Base-by-base conservation (phyloP, 2,329 filamentous ascomycete genomes). In the Stylonectria norvegica region DNA sequence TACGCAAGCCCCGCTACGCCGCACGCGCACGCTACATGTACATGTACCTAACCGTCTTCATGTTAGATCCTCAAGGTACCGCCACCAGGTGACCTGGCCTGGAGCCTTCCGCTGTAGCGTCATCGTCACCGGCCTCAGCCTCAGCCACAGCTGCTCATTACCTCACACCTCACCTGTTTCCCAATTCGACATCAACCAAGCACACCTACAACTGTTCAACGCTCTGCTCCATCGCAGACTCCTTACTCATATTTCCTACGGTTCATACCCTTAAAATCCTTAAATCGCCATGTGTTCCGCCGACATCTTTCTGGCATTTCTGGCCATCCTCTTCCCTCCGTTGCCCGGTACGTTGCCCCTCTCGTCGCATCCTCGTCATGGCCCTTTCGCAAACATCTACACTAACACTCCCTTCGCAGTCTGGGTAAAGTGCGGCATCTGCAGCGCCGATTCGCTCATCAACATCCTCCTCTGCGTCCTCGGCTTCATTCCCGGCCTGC, bases 371-470 rank as follows among this genome's bases (percentile, higher is more conserved):
- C 40, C 32, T 32, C 20, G 14, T 41, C 41, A 31, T 20, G 12
- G 6, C n/a, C 19, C 11, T 33, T 29, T 20, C 36, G 19, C 15
- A n/a, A n/a, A n/a, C 23, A 7, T 14, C 30, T 20, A 25, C 34
- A 42, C 50, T 61, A 55, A 61, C 52, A 5, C 49, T 29, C 5
- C 35, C 16, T 31, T 20, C 28, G 38, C 57, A 89, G 93, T 98
- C 57, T 98, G 93, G 93, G 88, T 98, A 46, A 98, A 97, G 72
- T 75, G 85, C 58, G 93, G 93, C 50, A 75, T 98, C 69, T 98
- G 93, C 75, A 86, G 83, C 48, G 89, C 84, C 42, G 93, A 97
- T 70, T 91, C 86, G 7, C 60, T 97, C 57, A 95, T 98, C 73
- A 98, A 98, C 72, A 83, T 97, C 65, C 84, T 90, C 33, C 88